Evolutionary conservation across 305 asterid genomes (phyloP), one percentile per base, ranked within the genome.

Genomic region (Lippia alba): DNA sequence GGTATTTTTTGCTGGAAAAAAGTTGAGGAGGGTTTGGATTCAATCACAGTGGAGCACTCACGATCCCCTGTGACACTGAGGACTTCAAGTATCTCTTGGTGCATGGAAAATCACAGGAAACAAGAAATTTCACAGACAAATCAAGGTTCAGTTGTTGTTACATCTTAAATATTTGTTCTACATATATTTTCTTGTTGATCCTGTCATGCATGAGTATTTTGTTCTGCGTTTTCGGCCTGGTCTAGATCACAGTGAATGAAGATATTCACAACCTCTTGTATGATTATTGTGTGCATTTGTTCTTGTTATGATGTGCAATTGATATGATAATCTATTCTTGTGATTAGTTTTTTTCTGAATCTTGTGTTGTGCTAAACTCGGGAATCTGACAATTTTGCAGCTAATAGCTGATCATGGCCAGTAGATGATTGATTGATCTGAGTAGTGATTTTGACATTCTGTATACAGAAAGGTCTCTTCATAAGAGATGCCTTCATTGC

Each of bases 1-100:
- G n/a, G n/a, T n/a, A n/a, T n/a, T n/a, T n/a, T n/a, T n/a, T 82
- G 58, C 59, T 89, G 80, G 17, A 89, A 82, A 14, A 89, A 86
- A 80, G 91, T 78, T 50, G 96, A 89, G 84, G 96, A 89, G 85
- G 96, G 80, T 89, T 89, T 76, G 92, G 92, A 54, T 89, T 86
- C 48, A 91, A 82, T 70, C 86, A 85, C 49, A 71, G 79, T 34
- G 96, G 96, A 6, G 92, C 86, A 17, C 87, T 89, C 36, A 83
- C 89, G 0, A 83, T 89, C 54, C 92, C 96, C 0, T 89, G 96
- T 32, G 96, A 90, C 74, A 86, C 71, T 3, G 87, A 83, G 79
- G 80, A 82, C 39, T 83, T 90, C 69, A 90, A 90, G 77, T 90
- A 80, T 75, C 87, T 90, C 36, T 62, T 74, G 80, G 45, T 77